phyloP scores from a whole-genome alignment of 1,139 yeast species.

The Entelexis sorbosivorans region DNA sequence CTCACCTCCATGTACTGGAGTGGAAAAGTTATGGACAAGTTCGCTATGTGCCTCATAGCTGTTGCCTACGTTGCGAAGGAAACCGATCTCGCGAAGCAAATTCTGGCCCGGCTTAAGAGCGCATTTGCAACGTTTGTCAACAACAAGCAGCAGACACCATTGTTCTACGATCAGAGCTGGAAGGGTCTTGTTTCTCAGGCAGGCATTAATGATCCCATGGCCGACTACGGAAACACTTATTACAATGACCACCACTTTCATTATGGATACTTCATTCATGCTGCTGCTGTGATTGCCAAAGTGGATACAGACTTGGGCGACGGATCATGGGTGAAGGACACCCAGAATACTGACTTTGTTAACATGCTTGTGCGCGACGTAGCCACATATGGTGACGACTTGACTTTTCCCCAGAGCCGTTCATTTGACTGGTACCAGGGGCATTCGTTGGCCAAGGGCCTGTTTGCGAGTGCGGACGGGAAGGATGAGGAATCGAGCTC shows the following conservation, averaged over 20 bases:
- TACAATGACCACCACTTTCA: constrained; percentile 80
- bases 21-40: constrained; percentile 64
- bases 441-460: constrained; percentile 75
- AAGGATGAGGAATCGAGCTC: constrained; percentile 71
- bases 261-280: constrained; percentile 65
- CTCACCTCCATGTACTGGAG: constrained; percentile 49
- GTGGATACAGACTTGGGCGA: constrained; percentile 45
- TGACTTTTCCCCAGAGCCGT: constrained; percentile 62
- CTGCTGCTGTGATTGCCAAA: constrained; percentile 64
- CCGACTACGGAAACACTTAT: constrained; percentile 57
- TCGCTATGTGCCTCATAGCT: constrained; percentile 56
- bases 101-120: constrained; percentile 41
- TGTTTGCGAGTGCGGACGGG: constrained; percentile 60
- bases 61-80: constrained; percentile 35
- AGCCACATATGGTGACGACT: constrained; percentile 59
- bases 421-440: constrained; percentile 74
- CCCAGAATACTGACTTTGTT: constrained; percentile 49
- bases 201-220: constrained; percentile 39
- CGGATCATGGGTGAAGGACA: constrained; percentile 53
- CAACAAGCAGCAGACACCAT: constrained; percentile 47
- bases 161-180: constrained; percentile 56
- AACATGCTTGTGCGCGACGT: constrained; percentile 60
- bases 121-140: constrained; percentile 43
- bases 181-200: constrained; percentile 54
- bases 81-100: constrained; percentile 37